Base-by-base conservation (phyloP, 371 early-diverging fungal genomes). In the Entomophthora muscae region DNA sequence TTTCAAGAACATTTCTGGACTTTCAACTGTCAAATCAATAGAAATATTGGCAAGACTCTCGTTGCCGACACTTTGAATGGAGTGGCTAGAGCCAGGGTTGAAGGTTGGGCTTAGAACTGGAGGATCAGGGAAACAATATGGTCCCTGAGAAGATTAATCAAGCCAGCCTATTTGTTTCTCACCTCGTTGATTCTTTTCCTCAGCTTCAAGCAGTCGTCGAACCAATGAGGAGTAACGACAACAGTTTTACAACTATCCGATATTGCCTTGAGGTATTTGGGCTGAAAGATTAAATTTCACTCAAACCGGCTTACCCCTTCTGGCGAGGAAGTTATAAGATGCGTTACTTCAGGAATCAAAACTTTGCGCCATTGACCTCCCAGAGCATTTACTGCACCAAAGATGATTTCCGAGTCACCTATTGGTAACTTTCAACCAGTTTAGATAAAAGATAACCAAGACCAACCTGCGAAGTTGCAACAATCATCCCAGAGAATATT, bases 171-270 rank as follows among this genome's bases (percentile, higher is more conserved):
- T 55, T 26, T 0, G 3, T n/a, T 10, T 52, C 53, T 24, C 70
- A 75, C 77, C 66, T 79, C 80, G 0, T 74, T 73, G 28, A 87
- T 67, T 12, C 63, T 62, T 23, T 76, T 68, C 52, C 73, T 70
- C 28, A 84, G 64, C 32, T 81, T 79, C 31, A 86, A 69, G 67
- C 88, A 84, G 54, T 82, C 82, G 64, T 88, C 83, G 62, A 91
- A 74, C 81, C 84, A 92, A 61, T 89, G 88, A 5, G 90, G 88
- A 17, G 87, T 71, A 2, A 92, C 78, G 1, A 82, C 69, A 52
- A 73, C 78, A 52, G 85, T 80, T 3, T 72, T 73, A 60, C 13
- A 69, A 69, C 54, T 76, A 67, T 26, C 64, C 66, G 32, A 73
- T 71, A 1, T 70, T 76, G 42, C 57, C 22, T 27, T 52, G 28